These are phyloP conservation scores for Xerocomus spinulosus DNA, from an alignment of 768 basidiomycete genomes.

Conservation along the genomic window DNA sequence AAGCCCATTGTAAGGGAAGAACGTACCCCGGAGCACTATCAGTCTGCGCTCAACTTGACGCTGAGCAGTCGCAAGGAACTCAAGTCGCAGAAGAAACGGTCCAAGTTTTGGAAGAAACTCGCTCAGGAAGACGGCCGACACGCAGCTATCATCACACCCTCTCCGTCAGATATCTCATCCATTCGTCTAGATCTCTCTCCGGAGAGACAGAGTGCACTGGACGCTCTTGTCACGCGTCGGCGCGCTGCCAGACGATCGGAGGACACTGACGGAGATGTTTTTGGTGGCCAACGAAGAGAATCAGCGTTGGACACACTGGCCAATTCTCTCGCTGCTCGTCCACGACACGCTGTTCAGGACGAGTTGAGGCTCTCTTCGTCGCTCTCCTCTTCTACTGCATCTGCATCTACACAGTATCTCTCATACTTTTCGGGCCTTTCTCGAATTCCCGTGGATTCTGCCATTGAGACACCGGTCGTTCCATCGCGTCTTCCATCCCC, in stretches of 20 bases:
- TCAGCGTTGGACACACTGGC: slow-evolving; percentile 18
- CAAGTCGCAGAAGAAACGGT: slow-evolving; percentile 38
- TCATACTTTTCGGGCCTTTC: slow-evolving; percentile 12
- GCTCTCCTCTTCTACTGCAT: slow-evolving; percentile 19
- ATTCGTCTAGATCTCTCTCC: slow-evolving; percentile 23
- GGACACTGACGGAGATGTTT: slow-evolving; percentile 19
- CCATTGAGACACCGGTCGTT: slow-evolving; percentile 17
- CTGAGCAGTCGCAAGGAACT: slow-evolving; percentile 43
- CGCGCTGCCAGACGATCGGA: slow-evolving; percentile 12
- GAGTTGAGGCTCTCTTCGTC: slow-evolving; percentile 15
- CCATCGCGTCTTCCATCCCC: slow-evolving; percentile 11
- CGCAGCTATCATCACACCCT: slow-evolving; percentile 23
- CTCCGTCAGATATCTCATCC: slow-evolving; percentile 30
- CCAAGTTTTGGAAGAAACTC: slow-evolving; percentile 45
- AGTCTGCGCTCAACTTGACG: slow-evolving; percentile 43
- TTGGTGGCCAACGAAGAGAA: slow-evolving; percentile 16
- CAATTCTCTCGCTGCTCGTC: slow-evolving; percentile 21
- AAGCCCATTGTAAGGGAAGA: slow-evolving; percentile 33
- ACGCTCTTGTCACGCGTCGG: slow-evolving; percentile 33
- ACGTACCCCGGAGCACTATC: slow-evolving; percentile 40
- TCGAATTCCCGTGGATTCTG: slow-evolving; percentile 2
- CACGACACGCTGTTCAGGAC: slow-evolving; percentile 16
- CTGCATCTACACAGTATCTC: slow-evolving; percentile 19
- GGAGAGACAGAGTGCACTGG: slow-evolving; percentile 33
- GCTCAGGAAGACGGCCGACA: slow-evolving; percentile 32